These are phyloP conservation scores for Erysimum pusillum DNA, from an alignment of 441 rosid genomes.

Conservation along the genomic window DNA sequence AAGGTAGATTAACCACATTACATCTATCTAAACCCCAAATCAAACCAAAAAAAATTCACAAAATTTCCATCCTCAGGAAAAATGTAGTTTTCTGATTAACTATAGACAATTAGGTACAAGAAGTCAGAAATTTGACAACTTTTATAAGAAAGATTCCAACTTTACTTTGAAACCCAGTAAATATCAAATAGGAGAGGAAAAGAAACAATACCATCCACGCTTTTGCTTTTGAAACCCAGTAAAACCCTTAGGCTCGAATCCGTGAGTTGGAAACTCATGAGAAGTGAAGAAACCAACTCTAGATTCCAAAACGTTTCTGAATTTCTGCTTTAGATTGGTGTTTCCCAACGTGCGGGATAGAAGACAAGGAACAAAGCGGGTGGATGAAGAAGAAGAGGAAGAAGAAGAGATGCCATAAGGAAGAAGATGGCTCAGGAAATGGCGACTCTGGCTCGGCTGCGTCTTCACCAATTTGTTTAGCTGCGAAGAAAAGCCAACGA, in stretches of 20 bases:
- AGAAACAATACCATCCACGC: constrained; percentile 53
- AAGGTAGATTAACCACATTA: neutral
- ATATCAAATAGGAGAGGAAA: neutral
- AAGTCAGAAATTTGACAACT: neutral
- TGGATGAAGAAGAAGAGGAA: neutral
- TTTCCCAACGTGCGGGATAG: constrained; percentile 46
- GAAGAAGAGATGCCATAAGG: constrained; percentile 19
- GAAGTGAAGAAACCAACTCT: constrained; percentile 51
- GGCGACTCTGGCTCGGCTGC: constrained; percentile 36
- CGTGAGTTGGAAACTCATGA: constrained; percentile 49
- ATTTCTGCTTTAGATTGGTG: constrained; percentile 34
- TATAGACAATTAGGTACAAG: neutral
- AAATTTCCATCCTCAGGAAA: no score
- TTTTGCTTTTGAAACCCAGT: constrained; percentile 51
- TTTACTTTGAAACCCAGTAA: neutral
- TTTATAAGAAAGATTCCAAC: neutral
- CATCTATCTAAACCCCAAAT: neutral
- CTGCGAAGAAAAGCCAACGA: constrained; percentile 34
- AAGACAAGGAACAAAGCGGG: constrained; percentile 40
- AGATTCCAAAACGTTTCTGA: constrained; percentile 44
- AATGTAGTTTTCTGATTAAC: neutral
- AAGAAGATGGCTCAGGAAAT: constrained; percentile 36
- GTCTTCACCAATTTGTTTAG: constrained; percentile 34
- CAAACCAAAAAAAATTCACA: neutral
- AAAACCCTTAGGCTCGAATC: constrained; percentile 44